Base-by-base conservation (phyloP, 768 basidiomycete genomes). In the Lepiota brunneoincarnata region DNA sequence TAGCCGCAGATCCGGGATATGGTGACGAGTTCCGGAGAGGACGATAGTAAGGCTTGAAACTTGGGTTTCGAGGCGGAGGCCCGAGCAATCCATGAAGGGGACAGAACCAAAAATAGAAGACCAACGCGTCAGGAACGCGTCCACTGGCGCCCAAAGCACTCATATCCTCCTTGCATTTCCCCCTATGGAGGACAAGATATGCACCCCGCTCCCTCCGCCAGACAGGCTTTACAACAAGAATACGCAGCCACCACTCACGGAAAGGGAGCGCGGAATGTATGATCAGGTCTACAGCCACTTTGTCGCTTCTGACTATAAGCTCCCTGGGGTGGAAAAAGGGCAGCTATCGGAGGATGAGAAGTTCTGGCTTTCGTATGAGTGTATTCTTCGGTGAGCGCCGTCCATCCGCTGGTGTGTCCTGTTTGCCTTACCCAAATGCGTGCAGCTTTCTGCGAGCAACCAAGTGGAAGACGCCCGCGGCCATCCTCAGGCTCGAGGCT, bases 321-420 rank as follows among this genome's bases (percentile, higher is more conserved):
- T 87, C n/a, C 79, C 84, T 3, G 73, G 64, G 17, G 61, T 69
- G 6, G 38, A 62, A 66, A 36, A 72, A 73, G 11, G 71, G 71
- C 31, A 67, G 49, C 68, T 89, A 44, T 70, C 52, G 31, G 87
- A 87, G 31, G 77, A 72, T 26, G 88, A 91, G 62, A 79, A 79
- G 67, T 86, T 87, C 65, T 91, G 87, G 86, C 72, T 91, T 70
- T 84, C 84, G 1, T 76, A 77, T 61, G 89, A 90, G 56, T 89
- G 87, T 64, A 65, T 90, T 43, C 69, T 85, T 20, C 75, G 89
- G 74, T 84, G 56, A 31, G 67, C 52, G 31, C 10, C 1, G 18
- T 38, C 17, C 38, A 12, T 35, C 17, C 3, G 9, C 26, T 3
- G n/a, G n/a, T n/a, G n/a, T 41, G 20, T 40, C 37, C 4, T 9